Percentiles rank a stretch among this genome's conserved stretches.
These are phyloP conservation scores for Leptographium lundbergii DNA, from an alignment of 2,329 filamentous ascomycete species.

Conservation along the genomic window DNA sequence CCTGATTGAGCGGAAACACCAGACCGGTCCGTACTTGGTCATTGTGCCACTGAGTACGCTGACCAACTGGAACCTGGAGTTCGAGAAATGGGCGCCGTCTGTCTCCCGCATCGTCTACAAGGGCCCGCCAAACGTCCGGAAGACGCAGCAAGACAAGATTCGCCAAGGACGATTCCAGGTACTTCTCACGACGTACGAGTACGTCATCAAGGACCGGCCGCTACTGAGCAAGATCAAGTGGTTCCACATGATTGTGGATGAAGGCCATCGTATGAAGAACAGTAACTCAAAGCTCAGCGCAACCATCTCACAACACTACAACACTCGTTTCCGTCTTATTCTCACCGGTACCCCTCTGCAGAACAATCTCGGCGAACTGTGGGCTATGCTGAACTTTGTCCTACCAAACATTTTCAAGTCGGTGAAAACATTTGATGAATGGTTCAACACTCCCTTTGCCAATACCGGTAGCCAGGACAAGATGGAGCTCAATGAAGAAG, in stretches of 20 bases:
- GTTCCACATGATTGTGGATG: constrained; percentile 99
- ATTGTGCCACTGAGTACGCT: constrained; percentile 94
- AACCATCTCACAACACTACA: constrained; percentile 91
- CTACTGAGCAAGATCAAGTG: constrained; percentile 97
- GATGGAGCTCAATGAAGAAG: constrained; percentile 99
- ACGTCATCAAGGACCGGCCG: constrained; percentile 97
- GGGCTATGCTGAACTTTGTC: constrained; percentile 97
- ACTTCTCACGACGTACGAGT: constrained; percentile 93
- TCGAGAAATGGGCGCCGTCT: constrained; percentile 95
- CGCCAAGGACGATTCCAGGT: constrained; percentile 94
- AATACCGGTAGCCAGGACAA: constrained; percentile 97
- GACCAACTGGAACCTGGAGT: constrained; percentile 97
- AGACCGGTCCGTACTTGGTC: constrained; percentile 85
- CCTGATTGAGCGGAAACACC: constrained; percentile 88
- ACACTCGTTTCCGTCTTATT: constrained; percentile 88
- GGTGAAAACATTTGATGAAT: constrained; percentile 96
- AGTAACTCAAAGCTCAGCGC: constrained; percentile 88
- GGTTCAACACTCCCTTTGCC: constrained; percentile 99
- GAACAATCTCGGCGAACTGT: constrained; percentile 91
- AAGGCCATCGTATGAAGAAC: constrained; percentile 99
- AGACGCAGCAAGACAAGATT: constrained; percentile 85
- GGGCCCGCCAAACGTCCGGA: constrained; percentile 77
- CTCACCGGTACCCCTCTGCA: constrained; percentile 93
- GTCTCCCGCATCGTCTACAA: constrained; percentile 90
- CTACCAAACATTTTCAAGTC: constrained; percentile 98